Evolutionary conservation across 169 alveolate species (phyloP).

Genomic region (Plasmodium gonderi): DNA sequence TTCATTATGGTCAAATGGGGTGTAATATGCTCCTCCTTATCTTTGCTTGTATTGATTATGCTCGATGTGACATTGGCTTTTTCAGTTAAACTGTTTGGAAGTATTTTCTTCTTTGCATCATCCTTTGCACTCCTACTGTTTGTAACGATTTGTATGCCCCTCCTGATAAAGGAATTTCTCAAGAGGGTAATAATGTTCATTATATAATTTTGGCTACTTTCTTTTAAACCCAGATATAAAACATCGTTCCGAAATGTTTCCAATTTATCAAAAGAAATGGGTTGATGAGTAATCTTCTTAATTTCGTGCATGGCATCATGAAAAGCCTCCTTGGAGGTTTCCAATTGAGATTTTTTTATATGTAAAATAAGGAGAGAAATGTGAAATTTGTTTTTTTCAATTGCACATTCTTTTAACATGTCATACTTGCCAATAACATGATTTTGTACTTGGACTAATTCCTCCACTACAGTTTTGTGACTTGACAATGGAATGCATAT

Average conservation of each 20-base stretch:
- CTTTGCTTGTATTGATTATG: background rate
- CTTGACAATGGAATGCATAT: conserved; percentile 35
- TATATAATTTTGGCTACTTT: conserved; percentile 21
- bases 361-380: conserved; percentile 57
- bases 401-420: conserved; percentile 36
- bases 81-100: background rate
- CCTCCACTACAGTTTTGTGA: conserved; percentile 1
- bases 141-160: conserved; percentile 35
- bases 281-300: conserved; percentile 15
- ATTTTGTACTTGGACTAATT: conserved; percentile 59
- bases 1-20: conserved; percentile 73
- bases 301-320: conserved; percentile 39
- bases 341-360: conserved; percentile 33
- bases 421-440: conserved; percentile 35
- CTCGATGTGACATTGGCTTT: background rate
- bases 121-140: background rate
- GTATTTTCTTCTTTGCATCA: background rate
- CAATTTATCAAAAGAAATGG: conserved; percentile 15
- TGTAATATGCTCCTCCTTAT: background rate
- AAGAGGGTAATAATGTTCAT: background rate
- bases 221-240: conserved; percentile 36
- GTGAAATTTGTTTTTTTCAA: conserved; percentile 62
- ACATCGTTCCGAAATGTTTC: conserved; percentile 71
- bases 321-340: conserved; percentile 42
- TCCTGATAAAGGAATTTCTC: conserved; percentile 17